Percentiles rank a stretch among this genome's conserved stretches.
These are phyloP conservation scores for Pholiota adiposa DNA, from an alignment of 1,284 basidiomycete species.

Conservation along the genomic window DNA sequence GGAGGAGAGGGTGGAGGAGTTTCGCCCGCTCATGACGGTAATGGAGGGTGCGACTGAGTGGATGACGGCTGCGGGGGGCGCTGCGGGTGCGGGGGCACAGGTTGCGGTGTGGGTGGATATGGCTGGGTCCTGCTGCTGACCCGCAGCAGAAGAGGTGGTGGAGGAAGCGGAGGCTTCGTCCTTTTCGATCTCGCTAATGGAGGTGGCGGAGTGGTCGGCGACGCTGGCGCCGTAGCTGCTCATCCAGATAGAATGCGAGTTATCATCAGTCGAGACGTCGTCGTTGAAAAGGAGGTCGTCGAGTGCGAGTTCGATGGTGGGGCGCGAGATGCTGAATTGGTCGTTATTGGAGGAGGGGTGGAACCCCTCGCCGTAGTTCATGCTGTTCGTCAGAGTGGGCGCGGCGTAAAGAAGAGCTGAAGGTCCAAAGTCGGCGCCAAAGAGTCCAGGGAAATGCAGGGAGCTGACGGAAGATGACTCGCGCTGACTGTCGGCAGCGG, in stretches of 20 bases:
- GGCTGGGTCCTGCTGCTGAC: constrained; percentile 26
- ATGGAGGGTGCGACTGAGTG: constrained; percentile 19
- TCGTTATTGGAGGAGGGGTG: constrained; percentile 48
- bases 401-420: constrained; percentile 72
- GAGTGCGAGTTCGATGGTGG: constrained; percentile 79
- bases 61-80: constrained; percentile 12
- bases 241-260: constrained; percentile 16
- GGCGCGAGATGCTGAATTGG: constrained; percentile 67
- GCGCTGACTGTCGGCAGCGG: constrained; percentile 15
- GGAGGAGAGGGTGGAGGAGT: constrained; percentile 1
- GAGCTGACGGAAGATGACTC: constrained; percentile 26
- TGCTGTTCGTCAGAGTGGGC: constrained; percentile 63
- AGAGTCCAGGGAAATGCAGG: constrained; percentile 68
- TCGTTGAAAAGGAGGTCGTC: constrained; percentile 69
- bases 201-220: constrained; percentile 7
- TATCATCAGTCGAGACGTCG: constrained; percentile 30
- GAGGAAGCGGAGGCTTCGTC: constrained; percentile 6
- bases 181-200: constrained; percentile 7
- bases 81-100: constrained; percentile 10
- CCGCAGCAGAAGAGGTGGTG: constrained; percentile 17
- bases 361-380: constrained; percentile 78
- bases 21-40: constrained; percentile 4
- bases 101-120: constrained; percentile 20
- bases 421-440: constrained; percentile 74
- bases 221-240: constrained; percentile 9